phyloP scores from a whole-genome alignment of 202 grass and related monocot species.

The Alloteropsis angusta region DNA sequence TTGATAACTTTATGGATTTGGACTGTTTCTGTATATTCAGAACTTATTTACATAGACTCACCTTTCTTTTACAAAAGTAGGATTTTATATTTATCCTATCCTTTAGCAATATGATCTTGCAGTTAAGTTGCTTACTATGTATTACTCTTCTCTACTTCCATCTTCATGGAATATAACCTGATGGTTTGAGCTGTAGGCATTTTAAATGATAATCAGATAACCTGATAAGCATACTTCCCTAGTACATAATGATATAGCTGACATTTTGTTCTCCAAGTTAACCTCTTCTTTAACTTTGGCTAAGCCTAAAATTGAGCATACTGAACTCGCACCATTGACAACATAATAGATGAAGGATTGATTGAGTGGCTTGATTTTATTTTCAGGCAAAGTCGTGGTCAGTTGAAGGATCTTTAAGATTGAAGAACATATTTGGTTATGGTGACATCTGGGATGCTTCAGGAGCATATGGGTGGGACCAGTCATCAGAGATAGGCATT shows the following conservation, averaged over 20 bases:
- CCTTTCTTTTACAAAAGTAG: not conserved
- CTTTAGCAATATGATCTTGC: not conserved
- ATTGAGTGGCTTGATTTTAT: not conserved
- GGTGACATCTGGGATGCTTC: conserved; percentile 85
- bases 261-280: not conserved
- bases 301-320: not conserved
- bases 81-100: not conserved
- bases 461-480: conserved; percentile 55
- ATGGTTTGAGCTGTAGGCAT: not conserved
- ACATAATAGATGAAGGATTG: conserved; percentile 11
- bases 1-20: not conserved
- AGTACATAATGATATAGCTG: not conserved
- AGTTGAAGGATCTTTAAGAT: conserved; percentile 62
- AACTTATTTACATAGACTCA: not conserved
- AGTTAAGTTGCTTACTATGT: not conserved
- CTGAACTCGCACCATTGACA: not conserved
- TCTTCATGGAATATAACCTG: not conserved
- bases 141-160: not conserved
- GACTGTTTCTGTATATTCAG: not conserved
- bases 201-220: not conserved
- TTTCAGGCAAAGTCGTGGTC: conserved; percentile 56
- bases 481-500: conserved; percentile 51
- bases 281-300: not conserved
- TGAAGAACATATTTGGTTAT: conserved; percentile 67
- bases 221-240: not conserved